Evolutionary conservation across 164 flowering plant species (phyloP).

Genomic region (Macadamia integrifolia): DNA sequence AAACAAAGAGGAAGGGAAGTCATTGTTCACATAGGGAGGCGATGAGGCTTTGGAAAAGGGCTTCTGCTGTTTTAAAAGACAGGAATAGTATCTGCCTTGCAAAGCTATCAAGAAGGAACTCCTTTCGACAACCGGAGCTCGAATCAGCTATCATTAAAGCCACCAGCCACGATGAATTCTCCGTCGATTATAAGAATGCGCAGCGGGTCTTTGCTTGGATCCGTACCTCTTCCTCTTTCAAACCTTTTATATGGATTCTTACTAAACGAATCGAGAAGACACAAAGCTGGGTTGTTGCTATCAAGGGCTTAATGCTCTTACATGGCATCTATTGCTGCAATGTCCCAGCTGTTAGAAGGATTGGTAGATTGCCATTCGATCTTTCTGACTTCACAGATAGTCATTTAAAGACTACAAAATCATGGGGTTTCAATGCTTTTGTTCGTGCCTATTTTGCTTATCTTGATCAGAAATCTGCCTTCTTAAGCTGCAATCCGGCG

Average conservation of each 20-base stretch:
- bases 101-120: conserved; percentile 22
- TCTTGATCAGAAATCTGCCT: conserved; percentile 46
- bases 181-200: conserved; percentile 50
- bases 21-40: not conserved
- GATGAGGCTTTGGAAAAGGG: conserved; percentile 61
- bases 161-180: conserved; percentile 68
- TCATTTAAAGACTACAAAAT: conserved; percentile 12
- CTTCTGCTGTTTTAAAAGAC: conserved; percentile 61
- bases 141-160: conserved; percentile 68
- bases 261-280: conserved; percentile 53
- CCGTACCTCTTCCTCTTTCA: conserved; percentile 42
- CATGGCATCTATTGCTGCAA: conserved; percentile 61
- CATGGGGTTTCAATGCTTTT: conserved; percentile 42
- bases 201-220: conserved; percentile 55
- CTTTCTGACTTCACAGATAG: conserved; percentile 54
- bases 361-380: conserved; percentile 77
- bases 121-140: conserved; percentile 43
- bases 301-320: conserved; percentile 72
- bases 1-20: not conserved
- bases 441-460: conserved; percentile 59
- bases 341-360: conserved; percentile 28
- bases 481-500: conserved; percentile 1
- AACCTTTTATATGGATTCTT: conserved; percentile 43
- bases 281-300: conserved; percentile 66
- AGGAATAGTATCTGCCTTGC: conserved; percentile 48